Conservation (phyloP, 2,329 filamentous ascomycete genomes). For the Fusarium burgessii region DNA sequence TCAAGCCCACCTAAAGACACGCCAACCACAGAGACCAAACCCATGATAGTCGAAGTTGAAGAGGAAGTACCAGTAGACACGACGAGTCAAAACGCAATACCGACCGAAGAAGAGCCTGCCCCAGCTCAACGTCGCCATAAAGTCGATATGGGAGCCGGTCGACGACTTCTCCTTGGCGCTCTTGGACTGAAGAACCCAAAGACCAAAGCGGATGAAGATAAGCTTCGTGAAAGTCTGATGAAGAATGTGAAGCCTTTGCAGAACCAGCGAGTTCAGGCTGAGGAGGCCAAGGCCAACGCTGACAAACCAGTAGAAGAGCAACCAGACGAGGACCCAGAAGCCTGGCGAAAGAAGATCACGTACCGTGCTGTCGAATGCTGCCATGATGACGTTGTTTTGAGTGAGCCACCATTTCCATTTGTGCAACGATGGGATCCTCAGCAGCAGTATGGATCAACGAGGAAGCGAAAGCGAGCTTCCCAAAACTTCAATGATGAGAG, state of each 20-base stretch:
- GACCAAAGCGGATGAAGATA: conserved; percentile 74
- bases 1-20: conserved; percentile 3
- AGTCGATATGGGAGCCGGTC: conserved; percentile 68
- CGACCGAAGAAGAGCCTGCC: conserved; percentile 15
- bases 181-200: conserved; percentile 77
- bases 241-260: conserved; percentile 60
- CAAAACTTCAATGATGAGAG: conserved; percentile 49
- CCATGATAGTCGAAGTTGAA: conserved; percentile 11
- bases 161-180: conserved; percentile 77
- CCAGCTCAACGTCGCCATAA: conserved; percentile 37
- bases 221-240: conserved; percentile 69
- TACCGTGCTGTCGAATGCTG: conserved; percentile 88
- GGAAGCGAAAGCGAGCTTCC: conserved; percentile 63
- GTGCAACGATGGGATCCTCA: conserved; percentile 88
- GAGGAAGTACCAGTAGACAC: conserved; percentile 5
- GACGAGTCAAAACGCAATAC: conserved; percentile 3
- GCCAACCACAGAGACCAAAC: background rate
- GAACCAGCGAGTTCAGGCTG: conserved; percentile 51
- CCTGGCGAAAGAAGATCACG: conserved; percentile 80
- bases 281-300: conserved; percentile 21
- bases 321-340: conserved; percentile 62
- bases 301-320: conserved; percentile 16
- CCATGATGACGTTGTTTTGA: conserved; percentile 74
- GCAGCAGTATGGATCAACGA: conserved; percentile 62
- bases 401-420: conserved; percentile 88